Base-by-base conservation (phyloP, 2,329 filamentous ascomycete species). In the Onygenales sp. region DNA sequence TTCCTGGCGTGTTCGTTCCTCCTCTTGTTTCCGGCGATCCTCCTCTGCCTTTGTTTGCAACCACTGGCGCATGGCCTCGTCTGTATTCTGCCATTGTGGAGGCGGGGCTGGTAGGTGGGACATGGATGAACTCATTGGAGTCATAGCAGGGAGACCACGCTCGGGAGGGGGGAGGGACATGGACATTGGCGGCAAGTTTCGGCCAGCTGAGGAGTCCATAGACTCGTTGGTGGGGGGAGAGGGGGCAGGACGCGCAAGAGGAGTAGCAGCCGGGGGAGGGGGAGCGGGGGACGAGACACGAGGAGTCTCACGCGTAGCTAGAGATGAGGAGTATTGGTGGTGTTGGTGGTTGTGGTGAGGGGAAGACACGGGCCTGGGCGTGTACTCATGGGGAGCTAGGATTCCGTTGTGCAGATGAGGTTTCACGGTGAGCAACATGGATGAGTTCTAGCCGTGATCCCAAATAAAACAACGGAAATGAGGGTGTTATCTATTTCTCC, bases 11-110 rank as follows among this genome's bases (percentile, higher is more conserved):
- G 77, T 79, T 62, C 78, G 85, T 68, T 89, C 85, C 68, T 89
- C 85, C 68, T 90, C 86, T 69, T 88, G 86, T 64, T 74, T 83
- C 56, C 83, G 78, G 63, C 77, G 65, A 63, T 90, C 86, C 64
- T 90, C 86, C 67, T 90, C 87, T 0, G 81, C 75, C 67, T 84
- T 88, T 51, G 86, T 83, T 52, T 79, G 70, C 21, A 89, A 72
- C 86, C 86, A 90, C 52, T 77, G 79, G 57, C 79, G 82, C 83
- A 87, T 86, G 2, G 82, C 79, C 39, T 88, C 85, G 62, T 88
- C 85, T 36, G 79, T 75, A 47, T 78, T 79, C 63, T 85, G 81
- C 79, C 84, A 86, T 65, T 83, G 79, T 42, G 80, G 77, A 32
- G 84, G 82, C 33, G 80, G 79, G 39, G 80, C 75, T n/a, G 84